Conservation (phyloP, 305 asterid genomes). For the Rubia peregrina region DNA sequence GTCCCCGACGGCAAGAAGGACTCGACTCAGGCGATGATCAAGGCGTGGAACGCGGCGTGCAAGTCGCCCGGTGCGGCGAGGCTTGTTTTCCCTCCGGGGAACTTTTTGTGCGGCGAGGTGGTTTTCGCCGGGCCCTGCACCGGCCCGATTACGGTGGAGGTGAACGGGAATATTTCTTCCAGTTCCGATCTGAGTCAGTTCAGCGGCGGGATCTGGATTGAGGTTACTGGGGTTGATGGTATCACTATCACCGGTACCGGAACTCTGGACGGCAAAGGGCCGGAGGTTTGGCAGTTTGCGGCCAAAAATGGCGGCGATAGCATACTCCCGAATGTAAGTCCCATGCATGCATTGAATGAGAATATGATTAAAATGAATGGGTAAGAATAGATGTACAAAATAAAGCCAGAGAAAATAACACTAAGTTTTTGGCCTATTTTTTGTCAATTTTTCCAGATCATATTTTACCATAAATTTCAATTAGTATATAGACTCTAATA, state of each 20-base stretch:
- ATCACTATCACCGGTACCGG: constrained; percentile 1
- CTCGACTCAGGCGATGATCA: constrained; percentile 16
- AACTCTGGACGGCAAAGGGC: constrained; percentile 23
- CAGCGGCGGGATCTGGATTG: constrained; percentile 9
- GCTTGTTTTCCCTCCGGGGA: constrained; percentile 16
- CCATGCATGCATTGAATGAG: neutral
- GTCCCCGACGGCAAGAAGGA: constrained; percentile 18
- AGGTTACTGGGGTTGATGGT: constrained; percentile 6
- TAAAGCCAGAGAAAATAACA: no score
- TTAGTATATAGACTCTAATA: no score
- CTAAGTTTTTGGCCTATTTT: no score
- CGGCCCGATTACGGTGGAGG: constrained; percentile 13
- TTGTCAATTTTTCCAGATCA: no score
- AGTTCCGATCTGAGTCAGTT: constrained; percentile 14
- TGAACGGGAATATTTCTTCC: constrained; percentile 9
- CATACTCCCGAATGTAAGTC: constrained; percentile 47
- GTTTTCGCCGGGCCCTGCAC: constrained; percentile 23
- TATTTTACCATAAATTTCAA: no score
- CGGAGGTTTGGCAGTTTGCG: constrained; percentile 27
- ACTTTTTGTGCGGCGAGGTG: constrained; percentile 16
- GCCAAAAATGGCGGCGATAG: constrained; percentile 11
- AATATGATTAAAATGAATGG: no score
- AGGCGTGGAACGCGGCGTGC: constrained; percentile 25
- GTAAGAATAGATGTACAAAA: no score
- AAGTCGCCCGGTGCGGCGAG: constrained; percentile 13